phyloP scores from a whole-genome alignment of 805 yeast species.

The Candida succiphila region DNA sequence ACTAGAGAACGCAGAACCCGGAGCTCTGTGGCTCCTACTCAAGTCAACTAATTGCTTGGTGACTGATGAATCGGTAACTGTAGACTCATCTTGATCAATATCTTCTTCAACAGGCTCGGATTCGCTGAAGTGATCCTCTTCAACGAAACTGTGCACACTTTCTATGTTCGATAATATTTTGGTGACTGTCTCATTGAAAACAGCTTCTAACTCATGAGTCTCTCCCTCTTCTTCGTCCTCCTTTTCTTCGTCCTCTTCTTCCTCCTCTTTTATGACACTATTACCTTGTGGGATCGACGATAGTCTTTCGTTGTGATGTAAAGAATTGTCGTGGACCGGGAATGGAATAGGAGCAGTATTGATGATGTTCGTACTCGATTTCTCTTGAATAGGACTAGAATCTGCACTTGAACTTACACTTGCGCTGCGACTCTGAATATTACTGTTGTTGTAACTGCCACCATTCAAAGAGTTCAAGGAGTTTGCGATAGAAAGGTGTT shows the following conservation, averaged over 20 bases:
- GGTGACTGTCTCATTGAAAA: no score
- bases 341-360: neutral
- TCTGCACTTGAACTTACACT: neutral
- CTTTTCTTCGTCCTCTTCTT: neutral
- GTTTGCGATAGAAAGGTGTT: neutral
- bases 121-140: no score
- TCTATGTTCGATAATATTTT: no score
- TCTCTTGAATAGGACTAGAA: neutral
- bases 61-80: neutral
- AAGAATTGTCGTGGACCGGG: no score
- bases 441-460: neutral
- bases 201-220: no score
- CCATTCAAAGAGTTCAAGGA: constrained; percentile 1
- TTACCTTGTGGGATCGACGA: constrained; percentile 15
- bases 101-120: neutral
- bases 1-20: neutral
- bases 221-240: neutral
- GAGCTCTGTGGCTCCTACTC: no score
- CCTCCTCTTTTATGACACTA: neutral
- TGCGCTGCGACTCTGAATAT: no score
- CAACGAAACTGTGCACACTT: no score
- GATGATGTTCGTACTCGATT: neutral
- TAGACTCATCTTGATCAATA: neutral
- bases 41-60: no score
- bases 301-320: constrained; percentile 9